Percentiles rank a stretch among this genome's conserved stretches.
phyloP scores from a whole-genome alignment of 805 yeast genomes.

The Dipodascus geniculatus region DNA sequence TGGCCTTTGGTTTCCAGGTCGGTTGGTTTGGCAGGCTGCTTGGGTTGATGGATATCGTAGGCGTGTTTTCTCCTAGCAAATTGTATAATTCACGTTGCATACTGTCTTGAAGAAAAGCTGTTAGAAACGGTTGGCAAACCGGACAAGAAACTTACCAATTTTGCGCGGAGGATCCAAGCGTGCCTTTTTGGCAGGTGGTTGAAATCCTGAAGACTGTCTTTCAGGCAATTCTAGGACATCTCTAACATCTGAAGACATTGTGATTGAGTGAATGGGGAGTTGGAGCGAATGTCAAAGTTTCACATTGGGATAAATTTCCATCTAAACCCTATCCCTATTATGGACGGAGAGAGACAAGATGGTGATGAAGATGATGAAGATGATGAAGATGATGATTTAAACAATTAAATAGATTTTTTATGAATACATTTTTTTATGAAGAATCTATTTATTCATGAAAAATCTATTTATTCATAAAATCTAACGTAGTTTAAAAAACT shows the following conservation, averaged over 20 bases:
- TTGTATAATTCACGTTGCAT: slow-evolving; percentile 85
- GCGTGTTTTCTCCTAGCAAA: slow-evolving; percentile 82
- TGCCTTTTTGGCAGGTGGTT: slow-evolving; percentile 14
- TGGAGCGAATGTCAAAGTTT: too few species aligned
- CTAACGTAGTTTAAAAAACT: too few species aligned
- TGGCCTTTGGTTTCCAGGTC: slow-evolving; percentile 46
- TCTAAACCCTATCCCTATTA: too few species aligned
- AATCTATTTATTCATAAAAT: too few species aligned
- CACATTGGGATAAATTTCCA: too few species aligned
- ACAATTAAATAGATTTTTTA: too few species aligned
- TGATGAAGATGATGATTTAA: too few species aligned
- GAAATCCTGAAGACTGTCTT: slow-evolving; percentile 9
- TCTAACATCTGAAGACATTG: slow-evolving; percentile 20
- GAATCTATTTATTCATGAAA: too few species aligned
- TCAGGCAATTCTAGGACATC: slow-evolving; percentile 22
- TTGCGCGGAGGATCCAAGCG: slow-evolving; percentile 10
- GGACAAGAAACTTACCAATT: slow-evolving; percentile 7
- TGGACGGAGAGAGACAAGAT: too few species aligned
- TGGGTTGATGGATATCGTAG: slow-evolving; percentile 57
- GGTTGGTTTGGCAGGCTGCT: slow-evolving; percentile 53
- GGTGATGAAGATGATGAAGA: too few species aligned
- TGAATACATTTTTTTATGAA: too few species aligned
- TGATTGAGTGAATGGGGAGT: background rate
- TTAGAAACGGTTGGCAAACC: too few species aligned
- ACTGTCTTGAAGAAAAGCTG: slow-evolving; percentile 38